Percentiles rank a stretch among this genome's conserved stretches.
Conservation (phyloP, 208 protist species). For the Herpetomonas samuelpessoai region DNA sequence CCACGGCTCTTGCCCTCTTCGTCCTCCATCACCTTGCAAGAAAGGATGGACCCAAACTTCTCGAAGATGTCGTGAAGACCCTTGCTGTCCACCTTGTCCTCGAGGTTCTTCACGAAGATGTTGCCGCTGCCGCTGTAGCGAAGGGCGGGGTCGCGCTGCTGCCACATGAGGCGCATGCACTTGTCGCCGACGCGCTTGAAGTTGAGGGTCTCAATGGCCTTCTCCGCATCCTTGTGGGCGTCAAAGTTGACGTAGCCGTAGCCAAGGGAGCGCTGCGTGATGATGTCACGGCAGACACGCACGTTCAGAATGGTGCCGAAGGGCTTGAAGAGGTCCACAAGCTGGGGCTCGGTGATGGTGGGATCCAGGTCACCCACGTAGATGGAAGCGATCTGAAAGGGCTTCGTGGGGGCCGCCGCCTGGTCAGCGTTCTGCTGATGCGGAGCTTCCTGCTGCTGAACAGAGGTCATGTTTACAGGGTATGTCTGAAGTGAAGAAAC, state of each 20-base stretch:
- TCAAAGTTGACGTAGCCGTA: slow-evolving; percentile 99
- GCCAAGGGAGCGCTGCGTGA: slow-evolving; percentile 96
- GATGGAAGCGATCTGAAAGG: slow-evolving; percentile 94
- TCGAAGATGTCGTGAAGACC: slow-evolving; percentile 97
- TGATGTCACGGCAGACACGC: slow-evolving; percentile 97
- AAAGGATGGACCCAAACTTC: slow-evolving; percentile 98
- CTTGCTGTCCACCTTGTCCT: slow-evolving; percentile 96
- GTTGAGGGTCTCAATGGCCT: slow-evolving; percentile 98
- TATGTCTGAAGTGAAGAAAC: slow-evolving; percentile 2
- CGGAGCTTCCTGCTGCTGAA: slow-evolving; percentile 15
- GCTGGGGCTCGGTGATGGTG: slow-evolving; percentile 85
- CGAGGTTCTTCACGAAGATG: slow-evolving; percentile 99
- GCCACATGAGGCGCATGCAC: slow-evolving; percentile 99
- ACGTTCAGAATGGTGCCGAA: slow-evolving; percentile 98
- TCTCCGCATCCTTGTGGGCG: slow-evolving; percentile 93
- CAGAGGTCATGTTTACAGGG: slow-evolving; percentile 4
- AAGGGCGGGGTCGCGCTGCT: slow-evolving; percentile 97
- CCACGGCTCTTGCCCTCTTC: slow-evolving; percentile 93
- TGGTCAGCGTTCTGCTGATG: slow-evolving; percentile 9
- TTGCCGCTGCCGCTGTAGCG: slow-evolving; percentile 98
- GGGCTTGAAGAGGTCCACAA: slow-evolving; percentile 98
- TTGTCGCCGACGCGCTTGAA: slow-evolving; percentile 94
- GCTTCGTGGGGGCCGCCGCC: slow-evolving; percentile 24
- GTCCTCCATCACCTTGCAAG: slow-evolving; percentile 96
- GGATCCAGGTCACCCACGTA: slow-evolving; percentile 98